phyloP scores from a whole-genome alignment of 345 rosid genomes.

The Triadica sebifera region DNA sequence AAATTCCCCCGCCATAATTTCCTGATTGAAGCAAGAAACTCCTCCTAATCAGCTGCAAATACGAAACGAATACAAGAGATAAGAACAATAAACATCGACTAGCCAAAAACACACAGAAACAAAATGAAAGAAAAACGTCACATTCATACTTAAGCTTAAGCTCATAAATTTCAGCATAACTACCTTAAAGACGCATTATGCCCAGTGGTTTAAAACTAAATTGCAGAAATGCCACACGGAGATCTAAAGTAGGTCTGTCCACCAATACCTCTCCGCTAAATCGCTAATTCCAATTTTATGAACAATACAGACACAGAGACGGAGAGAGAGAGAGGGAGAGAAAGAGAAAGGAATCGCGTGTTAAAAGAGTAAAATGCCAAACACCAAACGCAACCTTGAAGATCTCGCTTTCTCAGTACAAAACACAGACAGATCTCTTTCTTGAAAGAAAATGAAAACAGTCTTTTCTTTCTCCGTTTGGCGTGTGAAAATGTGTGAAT shows the following conservation, averaged over 20 bases:
- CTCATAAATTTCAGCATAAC: not conserved
- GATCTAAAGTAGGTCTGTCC: not conserved
- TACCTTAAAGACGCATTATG: slow-evolving; percentile 8
- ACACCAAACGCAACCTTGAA: not conserved
- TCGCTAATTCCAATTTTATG: not conserved
- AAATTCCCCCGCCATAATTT: slow-evolving; percentile 61
- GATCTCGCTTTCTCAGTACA: not conserved
- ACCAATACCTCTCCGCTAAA: too few species aligned
- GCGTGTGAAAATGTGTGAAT: slow-evolving; percentile 6
- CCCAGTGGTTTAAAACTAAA: not conserved
- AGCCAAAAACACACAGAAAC: too few species aligned
- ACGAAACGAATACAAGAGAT: too few species aligned
- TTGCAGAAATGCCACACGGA: not conserved
- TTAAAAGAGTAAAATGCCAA: slow-evolving; percentile 13
- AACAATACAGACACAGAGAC: not conserved
- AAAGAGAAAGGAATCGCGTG: slow-evolving; percentile 1
- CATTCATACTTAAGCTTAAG: not conserved
- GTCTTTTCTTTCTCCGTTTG: not conserved
- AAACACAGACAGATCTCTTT: slow-evolving; percentile 6
- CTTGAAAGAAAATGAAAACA: not conserved
- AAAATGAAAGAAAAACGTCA: not conserved
- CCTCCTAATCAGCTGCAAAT: too few species aligned
- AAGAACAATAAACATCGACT: too few species aligned
- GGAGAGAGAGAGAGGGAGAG: not conserved
- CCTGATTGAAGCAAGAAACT: slow-evolving; percentile 10